Evolutionary conservation across 2,329 filamentous ascomycete genomes (phyloP).

Genomic region (Coniochaeta sp.): DNA sequence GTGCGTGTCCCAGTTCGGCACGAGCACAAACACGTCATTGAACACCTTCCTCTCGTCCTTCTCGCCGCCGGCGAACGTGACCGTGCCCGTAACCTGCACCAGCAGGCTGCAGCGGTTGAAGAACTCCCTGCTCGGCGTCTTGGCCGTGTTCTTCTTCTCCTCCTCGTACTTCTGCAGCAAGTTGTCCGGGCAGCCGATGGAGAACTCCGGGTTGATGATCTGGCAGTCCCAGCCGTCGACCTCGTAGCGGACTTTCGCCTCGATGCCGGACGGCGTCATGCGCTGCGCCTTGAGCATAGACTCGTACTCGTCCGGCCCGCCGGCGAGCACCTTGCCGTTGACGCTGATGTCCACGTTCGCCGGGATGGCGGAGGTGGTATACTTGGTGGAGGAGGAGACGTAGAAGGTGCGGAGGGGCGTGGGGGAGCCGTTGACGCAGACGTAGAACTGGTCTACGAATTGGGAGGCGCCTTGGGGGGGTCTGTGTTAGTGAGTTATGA

Average conservation of each 20-base stretch:
- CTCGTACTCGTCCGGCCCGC: conserved; percentile 55
- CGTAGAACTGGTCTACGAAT: conserved; percentile 70
- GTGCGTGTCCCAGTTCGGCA: conserved; percentile 63
- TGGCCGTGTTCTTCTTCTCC: conserved; percentile 7
- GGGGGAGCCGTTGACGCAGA: conserved; percentile 40
- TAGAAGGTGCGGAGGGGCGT: conserved; percentile 67
- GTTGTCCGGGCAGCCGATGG: conserved; percentile 44
- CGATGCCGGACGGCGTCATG: conserved; percentile 11
- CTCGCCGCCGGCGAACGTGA: conserved; percentile 59
- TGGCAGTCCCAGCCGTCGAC: conserved; percentile 72
- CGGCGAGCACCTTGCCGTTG: conserved; percentile 64
- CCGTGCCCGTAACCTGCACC: conserved; percentile 66
- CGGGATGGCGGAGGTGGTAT: conserved; percentile 39
- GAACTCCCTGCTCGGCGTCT: conserved; percentile 21
- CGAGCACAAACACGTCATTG: conserved; percentile 73
- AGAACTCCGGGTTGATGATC: conserved; percentile 64
- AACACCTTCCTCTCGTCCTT: conserved; percentile 63
- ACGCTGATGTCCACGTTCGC: conserved; percentile 60
- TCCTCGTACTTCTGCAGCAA: conserved; percentile 17
- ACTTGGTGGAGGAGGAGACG: conserved; percentile 48
- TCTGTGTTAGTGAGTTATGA: not conserved
- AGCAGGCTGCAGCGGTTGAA: conserved; percentile 42
- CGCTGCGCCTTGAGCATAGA: conserved; percentile 62
- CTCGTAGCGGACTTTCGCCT: conserved; percentile 53
- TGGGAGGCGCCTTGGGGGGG: conserved; percentile 52